Percentiles rank a stretch among this genome's conserved stretches.
phyloP scores from a whole-genome alignment of 176 grass and related monocot genomes.

The Phyllostachys edulis region DNA sequence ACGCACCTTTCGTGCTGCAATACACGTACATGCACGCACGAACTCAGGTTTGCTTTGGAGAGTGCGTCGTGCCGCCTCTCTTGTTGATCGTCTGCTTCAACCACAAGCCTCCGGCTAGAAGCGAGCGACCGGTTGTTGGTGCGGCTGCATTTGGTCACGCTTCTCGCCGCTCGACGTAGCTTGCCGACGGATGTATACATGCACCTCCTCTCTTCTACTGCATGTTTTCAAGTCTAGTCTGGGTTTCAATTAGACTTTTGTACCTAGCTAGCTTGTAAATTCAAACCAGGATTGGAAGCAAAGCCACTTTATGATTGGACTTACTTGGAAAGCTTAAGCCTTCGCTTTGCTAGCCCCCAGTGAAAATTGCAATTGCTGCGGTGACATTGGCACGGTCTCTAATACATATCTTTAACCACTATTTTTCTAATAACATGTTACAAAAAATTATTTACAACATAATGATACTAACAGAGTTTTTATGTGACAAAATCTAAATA shows the following conservation, averaged over 20 bases:
- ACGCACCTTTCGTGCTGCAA: constrained; percentile 30
- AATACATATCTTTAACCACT: too few species aligned
- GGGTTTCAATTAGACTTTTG: neutral
- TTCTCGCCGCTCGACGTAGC: neutral
- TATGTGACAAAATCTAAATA: too few species aligned
- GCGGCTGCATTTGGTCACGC: neutral
- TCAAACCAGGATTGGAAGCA: neutral
- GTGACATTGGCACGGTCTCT: too few species aligned
- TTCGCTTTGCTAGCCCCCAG: too few species aligned
- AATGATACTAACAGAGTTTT: too few species aligned
- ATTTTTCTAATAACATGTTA: too few species aligned
- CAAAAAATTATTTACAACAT: too few species aligned
- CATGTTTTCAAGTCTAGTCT: neutral
- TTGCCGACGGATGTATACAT: constrained; percentile 12
- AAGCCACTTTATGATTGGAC: neutral
- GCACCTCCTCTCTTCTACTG: neutral
- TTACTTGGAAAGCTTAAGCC: neutral
- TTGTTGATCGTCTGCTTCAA: neutral
- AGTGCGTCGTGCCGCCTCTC: neutral
- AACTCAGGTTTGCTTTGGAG: neutral
- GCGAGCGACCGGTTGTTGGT: neutral
- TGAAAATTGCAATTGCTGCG: too few species aligned
- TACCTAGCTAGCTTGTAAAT: neutral
- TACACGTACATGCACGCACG: neutral
- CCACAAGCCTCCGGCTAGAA: neutral